Percentiles rank a stretch among this genome's conserved stretches.
These are phyloP conservation scores for Globisporangium acanthophoron DNA, from an alignment of 352 stramenopile species.

Conservation along the genomic window DNA sequence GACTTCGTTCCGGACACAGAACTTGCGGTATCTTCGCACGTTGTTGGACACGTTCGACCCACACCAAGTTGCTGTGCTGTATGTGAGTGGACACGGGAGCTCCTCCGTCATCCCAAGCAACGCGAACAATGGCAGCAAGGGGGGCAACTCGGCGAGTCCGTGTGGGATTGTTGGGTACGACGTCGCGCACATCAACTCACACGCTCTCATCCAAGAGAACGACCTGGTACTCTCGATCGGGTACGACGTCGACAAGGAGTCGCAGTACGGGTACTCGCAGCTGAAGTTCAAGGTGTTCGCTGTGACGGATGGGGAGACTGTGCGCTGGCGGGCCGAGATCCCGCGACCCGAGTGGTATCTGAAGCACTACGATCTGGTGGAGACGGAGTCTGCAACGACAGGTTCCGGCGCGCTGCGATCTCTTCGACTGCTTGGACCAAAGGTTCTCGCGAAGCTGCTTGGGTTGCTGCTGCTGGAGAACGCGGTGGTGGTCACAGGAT, in stretches of 20 bases:
- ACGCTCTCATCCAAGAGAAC: constrained; percentile 68
- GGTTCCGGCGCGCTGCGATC: constrained; percentile 44
- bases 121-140: background rate
- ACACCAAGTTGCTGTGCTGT: constrained; percentile 73
- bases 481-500: constrained; percentile 64
- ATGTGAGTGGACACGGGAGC: constrained; percentile 24
- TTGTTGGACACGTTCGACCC: constrained; percentile 75
- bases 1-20: constrained; percentile 54
- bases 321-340: constrained; percentile 56
- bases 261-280: constrained; percentile 13
- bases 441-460: constrained; percentile 67
- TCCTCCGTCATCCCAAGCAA: constrained; percentile 26
- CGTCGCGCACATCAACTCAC: constrained; percentile 68
- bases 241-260: constrained; percentile 26
- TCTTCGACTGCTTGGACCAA: constrained; percentile 58
- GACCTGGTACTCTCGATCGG: constrained; percentile 63
- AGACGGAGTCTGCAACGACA: constrained; percentile 32
- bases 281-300: constrained; percentile 66
- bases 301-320: constrained; percentile 47
- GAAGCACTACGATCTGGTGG: constrained; percentile 47
- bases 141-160: background rate
- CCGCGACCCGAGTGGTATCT: constrained; percentile 74
- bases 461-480: constrained; percentile 67
- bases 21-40: constrained; percentile 62
- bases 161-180: constrained; percentile 68